A percentile compares a stretch with the other conserved stretches of the same genome.
phyloP scores from a whole-genome alignment of 257 asterid species.

The Solanum habrochaites region DNA sequence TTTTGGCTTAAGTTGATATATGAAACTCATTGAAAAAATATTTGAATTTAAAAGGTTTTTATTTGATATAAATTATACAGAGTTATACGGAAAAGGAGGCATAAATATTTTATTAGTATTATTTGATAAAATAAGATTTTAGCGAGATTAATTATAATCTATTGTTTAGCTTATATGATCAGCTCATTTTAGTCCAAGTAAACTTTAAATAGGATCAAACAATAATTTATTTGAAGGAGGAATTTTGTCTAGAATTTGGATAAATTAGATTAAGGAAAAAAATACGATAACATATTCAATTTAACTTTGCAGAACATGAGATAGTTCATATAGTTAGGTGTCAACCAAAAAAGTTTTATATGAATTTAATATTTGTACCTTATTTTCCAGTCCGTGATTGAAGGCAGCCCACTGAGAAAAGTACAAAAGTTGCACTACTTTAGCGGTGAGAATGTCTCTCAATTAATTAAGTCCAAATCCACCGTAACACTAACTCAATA shows the following conservation, averaged over 20 bases:
- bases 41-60: not conserved
- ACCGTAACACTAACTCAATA: not conserved
- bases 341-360: not conserved
- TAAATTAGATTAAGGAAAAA: not conserved
- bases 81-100: not conserved
- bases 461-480: not conserved
- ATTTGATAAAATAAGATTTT: not conserved
- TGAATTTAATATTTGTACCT: not conserved
- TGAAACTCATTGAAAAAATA: not conserved
- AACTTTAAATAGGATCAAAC: not conserved
- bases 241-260: not conserved
- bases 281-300: not conserved
- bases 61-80: not conserved
- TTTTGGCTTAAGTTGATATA: not conserved
- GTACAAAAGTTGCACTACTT: not conserved
- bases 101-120: not conserved
- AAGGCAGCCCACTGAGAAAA: not conserved
- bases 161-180: not conserved
- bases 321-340: not conserved
- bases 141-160: not conserved
- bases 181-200: too few relatives aligned
- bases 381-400: not conserved
- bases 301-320: not conserved
- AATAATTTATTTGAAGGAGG: too few relatives aligned
- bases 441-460: not conserved